Percentiles rank a stretch among this genome's conserved stretches.
These are phyloP conservation scores for Teratosphaeria pseudoeucalypti DNA, from an alignment of 2,329 filamentous ascomycete genomes.

Conservation along the genomic window DNA sequence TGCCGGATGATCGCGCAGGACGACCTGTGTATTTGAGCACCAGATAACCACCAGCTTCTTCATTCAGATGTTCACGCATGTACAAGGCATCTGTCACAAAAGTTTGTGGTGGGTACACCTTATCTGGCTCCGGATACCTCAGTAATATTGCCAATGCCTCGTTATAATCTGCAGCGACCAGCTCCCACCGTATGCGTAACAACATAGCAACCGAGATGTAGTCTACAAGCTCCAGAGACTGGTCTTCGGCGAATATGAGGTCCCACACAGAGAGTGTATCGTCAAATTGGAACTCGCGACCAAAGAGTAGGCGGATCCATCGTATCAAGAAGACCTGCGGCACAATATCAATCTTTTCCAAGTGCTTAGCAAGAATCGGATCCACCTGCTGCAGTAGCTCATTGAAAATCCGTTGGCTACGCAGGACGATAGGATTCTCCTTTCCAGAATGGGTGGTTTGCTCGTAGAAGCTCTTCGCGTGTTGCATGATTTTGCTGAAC, in stretches of 20 bases:
- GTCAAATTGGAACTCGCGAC: conserved; percentile 83
- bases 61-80: conserved; percentile 54
- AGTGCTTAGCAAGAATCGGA: conserved; percentile 69
- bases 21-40: conserved; percentile 59
- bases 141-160: conserved; percentile 70
- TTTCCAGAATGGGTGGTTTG: conserved; percentile 33
- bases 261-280: conserved; percentile 84
- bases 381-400: conserved; percentile 68
- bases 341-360: conserved; percentile 76
- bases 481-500: conserved; percentile 80
- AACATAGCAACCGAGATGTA: conserved; percentile 92
- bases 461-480: conserved; percentile 70
- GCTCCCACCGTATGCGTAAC: conserved; percentile 77
- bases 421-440: conserved; percentile 57
- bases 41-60: conserved; percentile 52
- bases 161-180: conserved; percentile 81
- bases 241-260: conserved; percentile 75
- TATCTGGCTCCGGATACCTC: conserved; percentile 60
- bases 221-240: conserved; percentile 70
- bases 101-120: conserved; percentile 39
- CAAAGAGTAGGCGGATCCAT: conserved; percentile 89
- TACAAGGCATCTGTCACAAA: conserved; percentile 81
- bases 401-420: conserved; percentile 81
- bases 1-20: conserved; percentile 24
- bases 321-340: conserved; percentile 97